phyloP scores from a whole-genome alignment of 495 filamentous ascomycete species.

The Penicillium paxilli region DNA sequence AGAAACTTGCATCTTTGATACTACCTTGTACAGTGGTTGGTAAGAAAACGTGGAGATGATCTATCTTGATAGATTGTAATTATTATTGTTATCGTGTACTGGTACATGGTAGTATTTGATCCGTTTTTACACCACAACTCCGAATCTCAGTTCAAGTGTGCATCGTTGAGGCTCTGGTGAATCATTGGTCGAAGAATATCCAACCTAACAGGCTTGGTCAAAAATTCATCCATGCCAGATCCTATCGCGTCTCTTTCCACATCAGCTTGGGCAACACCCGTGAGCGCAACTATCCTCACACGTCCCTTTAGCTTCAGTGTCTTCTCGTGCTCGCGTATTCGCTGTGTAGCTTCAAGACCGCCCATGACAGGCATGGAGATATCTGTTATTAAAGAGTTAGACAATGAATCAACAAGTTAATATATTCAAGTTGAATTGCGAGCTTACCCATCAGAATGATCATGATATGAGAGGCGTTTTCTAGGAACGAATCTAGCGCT shows the following conservation, averaged over 20 bases:
- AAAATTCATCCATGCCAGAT: slow-evolving; percentile 38
- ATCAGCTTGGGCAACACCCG: slow-evolving; percentile 32
- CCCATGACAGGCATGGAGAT: slow-evolving; percentile 63
- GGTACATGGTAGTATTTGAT: too few relatives aligned
- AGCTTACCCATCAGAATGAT: slow-evolving; percentile 51
- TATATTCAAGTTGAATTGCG: not conserved
- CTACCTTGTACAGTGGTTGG: too few relatives aligned
- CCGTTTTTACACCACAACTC: too few relatives aligned
- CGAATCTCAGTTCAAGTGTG: slow-evolving; percentile 23
- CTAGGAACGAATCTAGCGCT: slow-evolving; percentile 47
- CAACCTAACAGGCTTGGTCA: slow-evolving; percentile 35
- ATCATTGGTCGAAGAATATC: slow-evolving; percentile 14
- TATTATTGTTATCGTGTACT: too few relatives aligned
- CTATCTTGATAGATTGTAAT: too few relatives aligned
- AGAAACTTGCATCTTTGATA: too few relatives aligned
- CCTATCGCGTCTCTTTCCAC: slow-evolving; percentile 27
- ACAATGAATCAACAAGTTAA: too few relatives aligned
- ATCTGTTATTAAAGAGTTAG: slow-evolving; percentile 25
- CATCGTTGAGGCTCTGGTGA: slow-evolving; percentile 1
- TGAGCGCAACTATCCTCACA: slow-evolving; percentile 31
- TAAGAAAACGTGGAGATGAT: too few relatives aligned
- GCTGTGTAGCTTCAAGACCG: slow-evolving; percentile 50
- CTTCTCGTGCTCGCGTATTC: slow-evolving; percentile 47
- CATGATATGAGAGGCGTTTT: slow-evolving; percentile 29
- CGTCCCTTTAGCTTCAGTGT: not conserved